These are phyloP conservation scores for Fusarium guadeloupense DNA, from an alignment of 2,329 filamentous ascomycete genomes.

Conservation along the genomic window DNA sequence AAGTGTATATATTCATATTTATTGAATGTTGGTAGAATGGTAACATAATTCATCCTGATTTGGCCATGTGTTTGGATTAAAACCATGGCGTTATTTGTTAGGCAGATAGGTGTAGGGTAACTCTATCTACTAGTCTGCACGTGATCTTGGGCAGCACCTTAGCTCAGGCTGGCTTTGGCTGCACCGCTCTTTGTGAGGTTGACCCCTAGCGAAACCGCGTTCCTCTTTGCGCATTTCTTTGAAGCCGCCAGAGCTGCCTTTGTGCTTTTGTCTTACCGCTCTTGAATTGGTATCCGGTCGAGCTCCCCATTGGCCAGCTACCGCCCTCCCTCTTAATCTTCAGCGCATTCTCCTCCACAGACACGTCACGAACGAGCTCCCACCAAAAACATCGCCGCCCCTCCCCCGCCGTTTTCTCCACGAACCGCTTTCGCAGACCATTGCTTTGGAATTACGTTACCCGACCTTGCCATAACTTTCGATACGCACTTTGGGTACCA, in stretches of 20 bases:
- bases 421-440: conserved; percentile 19
- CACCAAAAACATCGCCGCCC: conserved; percentile 34
- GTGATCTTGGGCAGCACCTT: conserved; percentile 17
- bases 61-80: too few species aligned
- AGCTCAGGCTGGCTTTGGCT: conserved; percentile 9
- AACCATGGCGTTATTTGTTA: background rate
- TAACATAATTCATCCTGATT: too few species aligned
- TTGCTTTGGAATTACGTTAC: background rate
- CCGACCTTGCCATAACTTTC: too few species aligned
- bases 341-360: conserved; percentile 30
- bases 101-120: conserved; percentile 5
- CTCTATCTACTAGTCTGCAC: background rate
- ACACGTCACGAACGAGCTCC: conserved; percentile 37
- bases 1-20: too few species aligned
- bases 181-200: conserved; percentile 34
- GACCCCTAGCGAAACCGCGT: conserved; percentile 34
- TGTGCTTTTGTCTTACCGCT: conserved; percentile 18
- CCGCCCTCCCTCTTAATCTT: conserved; percentile 7
- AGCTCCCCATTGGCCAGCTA: conserved; percentile 12
- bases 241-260: conserved; percentile 17
- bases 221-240: conserved; percentile 25
- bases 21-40: too few species aligned
- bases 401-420: conserved; percentile 37
- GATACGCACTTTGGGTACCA: conserved; percentile 1
- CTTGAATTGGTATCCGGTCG: background rate